A percentile compares a stretch with the other conserved stretches of the same genome.
Evolutionary conservation across 2,329 filamentous ascomycete genomes (phyloP).

Genomic region (Neofusicoccum sp.): DNA sequence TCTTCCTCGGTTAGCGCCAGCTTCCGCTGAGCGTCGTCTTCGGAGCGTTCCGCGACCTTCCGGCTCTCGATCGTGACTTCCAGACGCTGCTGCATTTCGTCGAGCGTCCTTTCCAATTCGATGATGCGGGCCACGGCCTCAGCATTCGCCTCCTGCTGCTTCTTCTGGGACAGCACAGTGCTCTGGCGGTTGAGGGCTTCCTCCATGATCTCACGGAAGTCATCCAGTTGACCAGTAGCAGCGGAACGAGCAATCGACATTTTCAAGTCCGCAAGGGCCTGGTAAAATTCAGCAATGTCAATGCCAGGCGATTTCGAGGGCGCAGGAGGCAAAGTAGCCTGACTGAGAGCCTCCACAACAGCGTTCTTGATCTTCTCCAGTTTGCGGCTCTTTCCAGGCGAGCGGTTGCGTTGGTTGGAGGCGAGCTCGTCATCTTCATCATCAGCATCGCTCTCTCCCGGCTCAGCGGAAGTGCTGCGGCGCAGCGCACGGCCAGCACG

Average conservation of each 20-base stretch:
- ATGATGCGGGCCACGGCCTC: constrained; percentile 35
- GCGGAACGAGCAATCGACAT: constrained; percentile 47
- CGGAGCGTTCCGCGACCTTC: constrained; percentile 43
- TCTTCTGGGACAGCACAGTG: constrained; percentile 29
- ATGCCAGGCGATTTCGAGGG: constrained; percentile 6
- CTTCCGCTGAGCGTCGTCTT: constrained; percentile 42
- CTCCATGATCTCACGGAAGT: constrained; percentile 37
- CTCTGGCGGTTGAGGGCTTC: constrained; percentile 37
- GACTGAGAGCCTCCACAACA: constrained; percentile 56
- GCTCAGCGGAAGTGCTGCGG: constrained; percentile 68
- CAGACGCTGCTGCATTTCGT: constrained; percentile 33
- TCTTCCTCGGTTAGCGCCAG: constrained; percentile 52
- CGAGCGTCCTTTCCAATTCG: constrained; percentile 35
- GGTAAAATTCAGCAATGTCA: constrained; percentile 45
- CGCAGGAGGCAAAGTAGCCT: background rate
- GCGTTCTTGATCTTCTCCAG: constrained; percentile 70
- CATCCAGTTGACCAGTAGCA: constrained; percentile 45
- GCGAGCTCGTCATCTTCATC: constrained; percentile 77
- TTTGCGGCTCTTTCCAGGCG: constrained; percentile 74
- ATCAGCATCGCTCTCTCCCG: constrained; percentile 83
- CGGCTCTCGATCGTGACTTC: constrained; percentile 44
- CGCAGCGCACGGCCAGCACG: constrained; percentile 52
- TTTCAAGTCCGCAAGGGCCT: constrained; percentile 49
- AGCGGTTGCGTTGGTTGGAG: constrained; percentile 65
- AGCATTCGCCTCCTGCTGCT: constrained; percentile 30